Evolutionary conservation across 192 early-diverging fungal genomes (phyloP), one percentile per base, ranked within the genome.

Genomic region (Phycomyces blakesleeanus): DNA sequence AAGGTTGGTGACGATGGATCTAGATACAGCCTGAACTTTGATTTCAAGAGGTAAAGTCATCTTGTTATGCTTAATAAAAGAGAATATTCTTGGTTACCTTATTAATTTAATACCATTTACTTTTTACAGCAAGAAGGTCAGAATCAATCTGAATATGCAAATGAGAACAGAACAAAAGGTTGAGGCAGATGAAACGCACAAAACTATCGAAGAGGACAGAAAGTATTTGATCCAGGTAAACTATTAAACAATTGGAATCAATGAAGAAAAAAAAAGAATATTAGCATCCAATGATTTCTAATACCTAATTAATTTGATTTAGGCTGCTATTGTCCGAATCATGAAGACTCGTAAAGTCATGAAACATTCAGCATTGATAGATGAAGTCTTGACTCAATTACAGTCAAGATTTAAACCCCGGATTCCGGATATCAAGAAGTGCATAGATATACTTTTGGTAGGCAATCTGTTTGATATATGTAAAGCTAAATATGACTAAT

Each of bases 151-250:
- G 59, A 94, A 96, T 52, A 68, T 88, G 44, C 83, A 85, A 3
- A 81, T 93, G 62, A 93, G 91, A 76, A 82, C 84, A 9, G 97
- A 99, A 71, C 86, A 91, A 66, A 96, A 98, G 76, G 81, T 80
- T 9, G 97, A 99, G 58, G 76, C 86, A 5, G 92, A 93, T 25
- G 93, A 95, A 34, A 96, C 96, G 20, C 91, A 96, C 77, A 90
- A 91, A 73, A 89, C 87, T 0, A 89, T 99, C 20, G 92, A 93
- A 59, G 87, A 93, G 65, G 96, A 98, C 71, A 86, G 97, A 42
- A 93, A 91, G 78, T 76, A 87, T 59, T 73, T 93, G 57, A 98
- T 99, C 78, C 94, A 99, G 78, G 89, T 90, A 67, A 16, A 72
- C 50, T 25, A 58, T 24, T 11, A 14, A n/a, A 14, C 11, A 6